Evolutionary conservation across 1,139 yeast species (phyloP), one percentile per base, ranked within the genome.

Genomic region (Taphrina communis): DNA sequence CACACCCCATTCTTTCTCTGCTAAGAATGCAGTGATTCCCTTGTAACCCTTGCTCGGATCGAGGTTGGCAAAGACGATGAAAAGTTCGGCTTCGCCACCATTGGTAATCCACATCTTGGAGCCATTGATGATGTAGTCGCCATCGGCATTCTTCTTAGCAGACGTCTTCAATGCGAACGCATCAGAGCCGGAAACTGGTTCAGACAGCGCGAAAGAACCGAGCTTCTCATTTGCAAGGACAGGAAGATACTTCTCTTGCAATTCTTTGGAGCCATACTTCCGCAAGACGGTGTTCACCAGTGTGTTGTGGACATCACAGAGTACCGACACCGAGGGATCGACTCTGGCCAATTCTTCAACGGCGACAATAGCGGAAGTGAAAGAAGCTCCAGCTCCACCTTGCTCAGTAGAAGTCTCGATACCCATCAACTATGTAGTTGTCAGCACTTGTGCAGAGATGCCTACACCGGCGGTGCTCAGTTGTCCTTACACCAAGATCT

Each of bases 71-170:
- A 81, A 77, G 50, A 81, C 78, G 36, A 81, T 73, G 72, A 80
- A 81, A 31, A 80, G 70, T 57, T 78, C 82, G n/a, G 83, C 83
- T 73, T 81, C 83, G 17, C 75, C 76, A 14, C 83, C 80, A 74
- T 81, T 81, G 65, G 83, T 80, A 75, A 80, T 80, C 83, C 83
- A 80, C 83, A 80, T 80, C 73, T 80, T 80, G 66, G 80, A 76
- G 51, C 83, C 83, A 60, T 77, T 76, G 65, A 80, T 69, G 35
- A 80, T 78, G 72, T 78, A 80, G 61, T 75, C 76, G 56, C 81
- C 82, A 69, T 78, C 81, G 35, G 74, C 75, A 62, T 76, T 76
- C 68, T 77, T 76, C 56, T 74, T 75, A 58, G 82, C 82, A 19
- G 75, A 73, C 11, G 81, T 74, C 74, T 78, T 79, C 71, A 81